Evolutionary conservation across 805 yeast genomes (phyloP).

Genomic region (Ogataea siamensis): DNA sequence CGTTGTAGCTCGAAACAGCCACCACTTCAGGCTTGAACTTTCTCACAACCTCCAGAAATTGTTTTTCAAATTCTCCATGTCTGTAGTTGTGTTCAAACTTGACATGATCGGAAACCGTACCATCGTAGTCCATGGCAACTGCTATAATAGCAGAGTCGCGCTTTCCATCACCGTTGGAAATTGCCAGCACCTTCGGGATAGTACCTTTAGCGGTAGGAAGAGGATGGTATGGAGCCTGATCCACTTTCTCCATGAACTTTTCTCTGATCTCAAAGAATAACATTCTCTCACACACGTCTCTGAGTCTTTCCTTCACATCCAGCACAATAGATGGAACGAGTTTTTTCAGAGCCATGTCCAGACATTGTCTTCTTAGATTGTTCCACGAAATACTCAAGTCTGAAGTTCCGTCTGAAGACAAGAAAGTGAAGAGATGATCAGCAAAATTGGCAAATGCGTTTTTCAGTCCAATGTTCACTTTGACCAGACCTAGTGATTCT

Average conservation of each 20-base stretch:
- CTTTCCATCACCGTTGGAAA: slow-evolving; percentile 86
- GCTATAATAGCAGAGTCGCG: slow-evolving; percentile 85
- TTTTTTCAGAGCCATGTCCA: slow-evolving; percentile 65
- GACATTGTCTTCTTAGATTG: slow-evolving; percentile 61
- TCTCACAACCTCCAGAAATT: slow-evolving; percentile 57
- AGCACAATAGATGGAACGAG: slow-evolving; percentile 65
- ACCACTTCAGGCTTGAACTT: slow-evolving; percentile 82
- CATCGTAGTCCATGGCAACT: slow-evolving; percentile 72
- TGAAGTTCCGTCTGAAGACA: slow-evolving; percentile 76
- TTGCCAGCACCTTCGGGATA: slow-evolving; percentile 75
- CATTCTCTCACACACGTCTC: slow-evolving; percentile 69
- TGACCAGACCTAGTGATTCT: slow-evolving; percentile 72
- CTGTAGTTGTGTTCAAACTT: slow-evolving; percentile 78
- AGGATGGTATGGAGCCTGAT: slow-evolving; percentile 93
- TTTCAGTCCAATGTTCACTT: slow-evolving; percentile 58
- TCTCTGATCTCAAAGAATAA: slow-evolving; percentile 70
- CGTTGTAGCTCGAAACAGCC: slow-evolving; percentile 85
- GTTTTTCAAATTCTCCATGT: slow-evolving; percentile 60
- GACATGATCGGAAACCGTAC: slow-evolving; percentile 70
- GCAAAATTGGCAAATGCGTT: slow-evolving; percentile 40
- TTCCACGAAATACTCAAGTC: slow-evolving; percentile 82
- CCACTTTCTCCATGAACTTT: slow-evolving; percentile 65
- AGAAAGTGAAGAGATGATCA: slow-evolving; percentile 50
- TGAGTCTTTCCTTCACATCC: slow-evolving; percentile 79
- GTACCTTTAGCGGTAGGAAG: slow-evolving; percentile 75